Base-by-base conservation (phyloP, 2,329 filamentous ascomycete species). In the Phaeosphaeriaceae sp. region DNA sequence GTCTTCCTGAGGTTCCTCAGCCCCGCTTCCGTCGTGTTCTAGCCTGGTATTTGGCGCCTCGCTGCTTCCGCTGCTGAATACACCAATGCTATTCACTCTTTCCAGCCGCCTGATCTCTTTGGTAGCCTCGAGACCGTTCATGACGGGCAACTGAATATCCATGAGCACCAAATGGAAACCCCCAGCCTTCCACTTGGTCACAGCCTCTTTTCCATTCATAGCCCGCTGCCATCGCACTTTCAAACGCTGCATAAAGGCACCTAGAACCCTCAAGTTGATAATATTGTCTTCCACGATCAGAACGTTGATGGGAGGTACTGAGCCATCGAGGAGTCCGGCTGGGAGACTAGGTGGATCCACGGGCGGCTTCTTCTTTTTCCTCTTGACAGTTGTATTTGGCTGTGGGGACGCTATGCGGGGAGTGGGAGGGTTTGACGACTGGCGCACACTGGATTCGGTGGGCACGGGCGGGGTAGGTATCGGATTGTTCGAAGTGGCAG, bases 231-330 rank as follows among this genome's bases (percentile, higher is more conserved):
- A 98, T 33, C 95, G 88, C 7, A 99, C 95, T 73, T 97, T 97
- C 50, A 99, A 84, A 49, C 93, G 86, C 80, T 97, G 97, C 84
- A 98, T 94, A 72, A 99, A 96, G 1, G 93, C 93, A 74, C 97
- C 94, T 36, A 99, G 83, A 10, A 99, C 88, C 71, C 92, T 91
- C 66, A 98, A 82, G 74, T 98, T 99, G 84, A 99, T 98, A 63
- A 95, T 93, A 77, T 99, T 99, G 80, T 99, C 95, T 81, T 99
- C 95, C 15, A 99, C 95, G 60, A 99, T 97, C 45, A 99, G 84
- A 7, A 98, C 93, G 68, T 96, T 98, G 80, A 99, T 98, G 1
- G 95, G 94, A 7, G 95, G 95, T 0, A 98, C 92, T 1, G 89
- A 89, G 53, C 89, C 90, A 66, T 94, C 92, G 25, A 96, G 85